Conservation (phyloP, 106 monocot genomes). For the Acorus gramineus region DNA sequence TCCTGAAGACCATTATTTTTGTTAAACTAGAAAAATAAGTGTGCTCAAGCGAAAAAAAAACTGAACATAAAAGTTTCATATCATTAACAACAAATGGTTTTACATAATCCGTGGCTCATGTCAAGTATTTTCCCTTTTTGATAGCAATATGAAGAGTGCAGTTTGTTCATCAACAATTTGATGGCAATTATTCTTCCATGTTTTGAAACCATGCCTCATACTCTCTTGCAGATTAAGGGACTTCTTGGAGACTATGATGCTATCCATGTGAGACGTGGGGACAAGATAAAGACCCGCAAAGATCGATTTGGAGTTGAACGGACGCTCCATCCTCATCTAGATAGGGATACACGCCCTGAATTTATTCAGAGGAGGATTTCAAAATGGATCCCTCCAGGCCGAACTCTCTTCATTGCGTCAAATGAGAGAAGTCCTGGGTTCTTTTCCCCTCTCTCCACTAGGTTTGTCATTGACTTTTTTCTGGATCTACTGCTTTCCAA, state of each 20-base stretch:
- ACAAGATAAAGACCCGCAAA: slow-evolving; percentile 81
- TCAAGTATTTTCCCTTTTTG: too few species aligned
- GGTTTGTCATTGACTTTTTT: slow-evolving; percentile 15
- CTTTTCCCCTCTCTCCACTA: slow-evolving; percentile 65
- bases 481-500: too few species aligned
- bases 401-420: slow-evolving; percentile 87
- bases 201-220: too few species aligned
- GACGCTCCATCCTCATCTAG: slow-evolving; percentile 80
- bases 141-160: too few species aligned
- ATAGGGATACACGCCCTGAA: slow-evolving; percentile 86
- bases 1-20: too few species aligned
- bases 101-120: too few species aligned
- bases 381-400: slow-evolving; percentile 80
- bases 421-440: slow-evolving; percentile 77
- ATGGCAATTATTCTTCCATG: too few species aligned
- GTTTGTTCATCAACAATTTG: too few species aligned
- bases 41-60: too few species aligned
- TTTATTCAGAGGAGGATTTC: slow-evolving; percentile 73
- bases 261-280: slow-evolving; percentile 92
- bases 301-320: slow-evolving; percentile 67
- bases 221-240: slow-evolving; percentile 43
- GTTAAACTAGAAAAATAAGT: too few species aligned
- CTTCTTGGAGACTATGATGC: slow-evolving; percentile 93
- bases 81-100: too few species aligned
- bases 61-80: too few species aligned